Base-by-base conservation (phyloP, 352 stramenopile genomes). In the Phytophthora nicotianae region DNA sequence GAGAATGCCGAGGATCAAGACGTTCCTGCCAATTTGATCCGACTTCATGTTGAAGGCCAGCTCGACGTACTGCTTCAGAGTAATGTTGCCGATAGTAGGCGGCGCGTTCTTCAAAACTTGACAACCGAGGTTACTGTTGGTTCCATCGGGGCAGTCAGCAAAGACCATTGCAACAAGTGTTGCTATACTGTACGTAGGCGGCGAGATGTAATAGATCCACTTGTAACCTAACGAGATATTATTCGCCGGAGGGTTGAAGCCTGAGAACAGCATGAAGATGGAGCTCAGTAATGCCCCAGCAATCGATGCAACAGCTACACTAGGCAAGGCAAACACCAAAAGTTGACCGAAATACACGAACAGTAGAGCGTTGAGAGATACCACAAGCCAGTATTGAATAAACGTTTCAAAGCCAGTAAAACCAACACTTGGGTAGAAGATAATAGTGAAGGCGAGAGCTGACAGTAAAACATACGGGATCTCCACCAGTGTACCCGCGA, bases 401-500 rank as follows among this genome's bases (percentile, higher is more conserved):
- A 82, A 81, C 2, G 60, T 70, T 4, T 10, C 20, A 24, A 61
- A 68, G 5, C 70, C 62, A 1, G 63, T 71, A 42, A 88, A 80
- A 6, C 79, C 79, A 21, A 84, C 74, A 29, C 65, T 80, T 19
- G 77, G 77, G 41, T 71, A 83, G 40, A 79, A 64, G 35, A 86
- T 82, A 23, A 56, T 55, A 11, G 49, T 45, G 51, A 81, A 82
- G 17, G 80, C 24, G 14, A 86, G 48, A 2, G 54, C 43, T 21
- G 66, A 74, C 21, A 83, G 33, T 35, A 77, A 49, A 0, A 85
- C 65, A 54, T 88, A 88, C 43, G 79, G 79, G 35, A 88, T 81
- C 76, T 98, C 93, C 5, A 81, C 75, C 33, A 98, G 23, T 7
- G 78, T 92, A 32, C 83, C 85, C 3, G 86, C 82, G 8, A 97